phyloP scores from a whole-genome alignment of 345 rosid species.

The Brassica incana region DNA sequence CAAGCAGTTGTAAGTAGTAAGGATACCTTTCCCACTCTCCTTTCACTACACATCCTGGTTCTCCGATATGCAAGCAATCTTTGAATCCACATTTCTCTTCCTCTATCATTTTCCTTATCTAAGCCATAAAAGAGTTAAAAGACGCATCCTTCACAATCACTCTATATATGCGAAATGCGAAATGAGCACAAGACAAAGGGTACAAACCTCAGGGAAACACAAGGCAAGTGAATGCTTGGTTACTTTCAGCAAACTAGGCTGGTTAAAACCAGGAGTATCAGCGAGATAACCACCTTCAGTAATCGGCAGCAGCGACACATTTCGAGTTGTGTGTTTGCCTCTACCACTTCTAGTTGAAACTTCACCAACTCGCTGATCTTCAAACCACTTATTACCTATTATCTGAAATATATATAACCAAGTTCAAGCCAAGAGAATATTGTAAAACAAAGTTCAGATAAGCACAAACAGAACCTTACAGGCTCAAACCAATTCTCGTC shows the following conservation, averaged over 20 bases:
- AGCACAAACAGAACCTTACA: constrained; percentile 44
- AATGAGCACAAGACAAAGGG: neutral
- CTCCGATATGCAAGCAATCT: constrained; percentile 84
- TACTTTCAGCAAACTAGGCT: constrained; percentile 87
- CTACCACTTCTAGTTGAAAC: constrained; percentile 77
- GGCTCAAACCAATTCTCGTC: constrained; percentile 72
- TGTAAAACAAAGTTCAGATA: neutral
- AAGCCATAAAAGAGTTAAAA: constrained; percentile 1
- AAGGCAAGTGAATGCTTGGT: constrained; percentile 83
- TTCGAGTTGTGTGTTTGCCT: constrained; percentile 89
- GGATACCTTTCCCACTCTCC: constrained; percentile 88
- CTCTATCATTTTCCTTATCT: constrained; percentile 57
- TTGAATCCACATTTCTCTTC: constrained; percentile 67
- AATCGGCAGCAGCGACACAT: constrained; percentile 79
- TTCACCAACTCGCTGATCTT: constrained; percentile 78
- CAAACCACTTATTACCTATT: constrained; percentile 59
- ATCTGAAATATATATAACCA: constrained; percentile 44
- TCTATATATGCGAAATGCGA: neutral
- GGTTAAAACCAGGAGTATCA: constrained; percentile 95
- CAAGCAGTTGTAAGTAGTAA: constrained; percentile 76
- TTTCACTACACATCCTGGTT: constrained; percentile 78
- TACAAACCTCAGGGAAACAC: constrained; percentile 83
- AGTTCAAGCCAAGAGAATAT: neutral
- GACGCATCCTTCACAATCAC: neutral
- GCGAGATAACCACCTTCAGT: constrained; percentile 84